phyloP scores from a whole-genome alignment of 129 eudicot species.

The Flaveria trinervia region DNA sequence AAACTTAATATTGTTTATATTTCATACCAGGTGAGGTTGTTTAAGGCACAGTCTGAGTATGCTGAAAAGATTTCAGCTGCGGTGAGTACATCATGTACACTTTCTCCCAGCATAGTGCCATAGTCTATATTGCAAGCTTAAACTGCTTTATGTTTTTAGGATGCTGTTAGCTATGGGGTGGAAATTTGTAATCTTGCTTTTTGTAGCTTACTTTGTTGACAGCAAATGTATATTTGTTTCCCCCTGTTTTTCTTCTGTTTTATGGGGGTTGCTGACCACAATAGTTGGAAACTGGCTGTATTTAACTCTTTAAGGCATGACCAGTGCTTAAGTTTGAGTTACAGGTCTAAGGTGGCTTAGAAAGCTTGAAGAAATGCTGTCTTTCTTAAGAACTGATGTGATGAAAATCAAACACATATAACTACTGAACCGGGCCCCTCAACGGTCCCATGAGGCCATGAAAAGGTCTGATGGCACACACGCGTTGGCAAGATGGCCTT shows the following conservation, averaged over 20 bases:
- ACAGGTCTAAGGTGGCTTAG: not conserved
- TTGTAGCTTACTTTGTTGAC: not conserved
- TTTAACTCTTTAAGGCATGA: not conserved
- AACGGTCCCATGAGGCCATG: not conserved
- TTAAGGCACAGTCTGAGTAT: conserved; percentile 75
- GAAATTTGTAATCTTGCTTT: too few species aligned
- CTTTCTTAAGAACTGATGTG: not conserved
- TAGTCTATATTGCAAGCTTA: not conserved
- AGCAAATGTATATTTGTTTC: too few species aligned
- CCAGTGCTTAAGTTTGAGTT: not conserved
- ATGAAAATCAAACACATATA: not conserved
- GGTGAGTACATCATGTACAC: conserved; percentile 45
- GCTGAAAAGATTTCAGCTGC: conserved; percentile 82
- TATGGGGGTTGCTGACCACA: too few species aligned
- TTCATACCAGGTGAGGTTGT: conserved; percentile 73
- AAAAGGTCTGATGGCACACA: not conserved
- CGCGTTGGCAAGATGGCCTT: not conserved
- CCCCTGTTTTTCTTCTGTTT: too few species aligned
- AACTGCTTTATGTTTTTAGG: not conserved
- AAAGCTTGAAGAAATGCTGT: not conserved
- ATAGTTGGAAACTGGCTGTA: not conserved
- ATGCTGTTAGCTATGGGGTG: not conserved
- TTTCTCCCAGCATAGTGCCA: not conserved
- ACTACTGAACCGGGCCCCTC: not conserved
- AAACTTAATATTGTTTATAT: conserved; percentile 21